Evolutionary conservation across 495 filamentous ascomycete genomes (phyloP).

Genomic region (Aspergillus sparsus): DNA sequence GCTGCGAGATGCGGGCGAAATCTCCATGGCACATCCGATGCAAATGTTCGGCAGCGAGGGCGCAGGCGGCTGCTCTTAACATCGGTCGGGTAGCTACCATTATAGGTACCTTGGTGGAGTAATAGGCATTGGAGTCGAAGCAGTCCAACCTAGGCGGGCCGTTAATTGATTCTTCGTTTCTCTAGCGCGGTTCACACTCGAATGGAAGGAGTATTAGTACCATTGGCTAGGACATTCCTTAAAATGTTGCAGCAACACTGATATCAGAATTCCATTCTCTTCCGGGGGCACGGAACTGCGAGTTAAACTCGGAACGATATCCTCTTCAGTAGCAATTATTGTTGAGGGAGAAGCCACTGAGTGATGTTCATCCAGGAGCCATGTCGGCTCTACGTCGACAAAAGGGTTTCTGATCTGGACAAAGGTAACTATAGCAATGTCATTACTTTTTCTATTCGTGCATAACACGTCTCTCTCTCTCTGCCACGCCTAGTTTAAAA

Average conservation of each 20-base stretch:
- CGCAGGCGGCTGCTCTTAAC: slow-evolving; percentile 25
- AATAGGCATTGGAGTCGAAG: slow-evolving; percentile 27
- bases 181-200: not conserved
- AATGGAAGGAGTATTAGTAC: not conserved
- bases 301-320: not conserved
- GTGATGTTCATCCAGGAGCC: no score
- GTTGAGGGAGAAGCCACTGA: no score
- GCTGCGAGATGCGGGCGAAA: slow-evolving; percentile 2
- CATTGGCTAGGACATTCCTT: not conserved
- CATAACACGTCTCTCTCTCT: no score
- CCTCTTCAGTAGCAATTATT: not conserved
- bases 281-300: not conserved
- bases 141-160: slow-evolving; percentile 34
- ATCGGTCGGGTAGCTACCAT: slow-evolving; percentile 21
- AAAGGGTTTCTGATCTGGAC: no score
- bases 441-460: no score
- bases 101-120: slow-evolving; percentile 26
- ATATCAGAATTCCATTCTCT: not conserved
- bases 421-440: no score
- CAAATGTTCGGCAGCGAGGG: slow-evolving; percentile 27
- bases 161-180: not conserved
- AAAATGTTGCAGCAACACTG: not conserved
- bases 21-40: slow-evolving; percentile 10
- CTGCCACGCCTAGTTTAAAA: no score
- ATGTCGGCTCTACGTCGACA: no score